phyloP scores from a whole-genome alignment of 495 filamentous ascomycete species.

The Chaetomidium leptoderma region DNA sequence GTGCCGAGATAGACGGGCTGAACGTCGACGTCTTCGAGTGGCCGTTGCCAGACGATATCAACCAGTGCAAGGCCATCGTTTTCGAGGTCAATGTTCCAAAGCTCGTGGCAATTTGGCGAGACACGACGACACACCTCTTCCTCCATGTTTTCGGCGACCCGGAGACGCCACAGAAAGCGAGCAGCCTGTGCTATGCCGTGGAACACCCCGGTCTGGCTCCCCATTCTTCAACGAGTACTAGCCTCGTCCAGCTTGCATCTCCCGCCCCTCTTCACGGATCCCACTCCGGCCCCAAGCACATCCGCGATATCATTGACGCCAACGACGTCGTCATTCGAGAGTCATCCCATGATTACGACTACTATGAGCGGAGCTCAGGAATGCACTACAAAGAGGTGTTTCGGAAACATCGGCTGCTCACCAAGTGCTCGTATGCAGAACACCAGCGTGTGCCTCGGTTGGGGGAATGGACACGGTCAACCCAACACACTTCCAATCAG shows the following conservation, averaged over 20 bases:
- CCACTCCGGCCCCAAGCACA: conserved; percentile 19
- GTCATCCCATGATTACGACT: conserved; percentile 31
- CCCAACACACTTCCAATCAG: conserved; percentile 35
- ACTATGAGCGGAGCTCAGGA: conserved; percentile 23
- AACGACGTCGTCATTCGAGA: too few relatives aligned
- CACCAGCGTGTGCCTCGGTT: background rate
- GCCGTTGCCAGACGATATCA: conserved; percentile 49
- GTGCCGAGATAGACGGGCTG: conserved; percentile 32
- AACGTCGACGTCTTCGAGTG: conserved; percentile 55
- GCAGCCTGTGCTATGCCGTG: conserved; percentile 5
- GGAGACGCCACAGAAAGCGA: background rate
- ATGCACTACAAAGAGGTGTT: background rate
- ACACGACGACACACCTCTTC: conserved; percentile 45
- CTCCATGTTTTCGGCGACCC: conserved; percentile 33
- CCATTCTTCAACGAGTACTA: background rate
- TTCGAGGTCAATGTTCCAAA: conserved; percentile 55
- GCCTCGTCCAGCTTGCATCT: conserved; percentile 18
- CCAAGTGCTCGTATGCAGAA: conserved; percentile 13
- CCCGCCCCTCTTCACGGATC: conserved; percentile 9
- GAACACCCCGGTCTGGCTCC: conserved; percentile 1
- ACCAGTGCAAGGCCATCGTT: conserved; percentile 44
- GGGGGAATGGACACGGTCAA: conserved; percentile 18
- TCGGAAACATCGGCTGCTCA: background rate
- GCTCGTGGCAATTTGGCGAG: conserved; percentile 50
- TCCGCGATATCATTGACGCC: conserved; percentile 22